Evolutionary conservation across 441 rosid genomes (phyloP), one percentile per base, ranked within the genome.

Genomic region (Populus hybrid): DNA sequence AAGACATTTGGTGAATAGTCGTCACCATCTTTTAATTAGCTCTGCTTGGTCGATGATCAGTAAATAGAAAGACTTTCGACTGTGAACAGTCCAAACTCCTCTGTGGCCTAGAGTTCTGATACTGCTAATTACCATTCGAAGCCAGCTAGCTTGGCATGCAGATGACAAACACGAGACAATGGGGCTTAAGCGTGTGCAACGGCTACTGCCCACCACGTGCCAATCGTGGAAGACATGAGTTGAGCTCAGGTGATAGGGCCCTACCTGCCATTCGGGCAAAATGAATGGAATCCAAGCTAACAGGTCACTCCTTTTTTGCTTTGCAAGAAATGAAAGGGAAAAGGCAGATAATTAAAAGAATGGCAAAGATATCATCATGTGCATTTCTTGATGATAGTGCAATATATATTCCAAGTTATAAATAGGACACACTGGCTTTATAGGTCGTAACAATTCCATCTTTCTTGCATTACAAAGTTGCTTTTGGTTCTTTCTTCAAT

Each of bases 121-220:
- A 53, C 6, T 53, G n/a, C 61, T 18, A 18, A 53, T 18, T 18
- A 18, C 61, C 61, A 53, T 53, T 69, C 42, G 2, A 69, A 36
- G 72, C 73, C 73, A 70, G 59, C 59, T 38, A 21, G 73, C 32
- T 30, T 40, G 73, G 74, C 61, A 53, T 30, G 74, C 61, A 53
- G n/a, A 50, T 24, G 64, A 7, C 32, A 7, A 12, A 2, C 75
- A 72, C 75, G 75, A 30, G 75, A 72, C 18, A 5, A 50, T 9
- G 26, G 40, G 23, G 26, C 66, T 46, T 7, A 9, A 72, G 35
- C 18, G 35, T 50, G 75, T 53, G 73, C 73, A 24, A 38, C 7
- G 73, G n/a, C 59, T 28, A 28, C n/a, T 72, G 61, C 53, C 66
- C 57, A 16, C 66, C 75, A 46, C 75, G 75, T 72, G 75, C 34